These are phyloP conservation scores for Leptomonas pyrrhocoris DNA, from an alignment of 208 protist genomes.

Conservation along the genomic window DNA sequence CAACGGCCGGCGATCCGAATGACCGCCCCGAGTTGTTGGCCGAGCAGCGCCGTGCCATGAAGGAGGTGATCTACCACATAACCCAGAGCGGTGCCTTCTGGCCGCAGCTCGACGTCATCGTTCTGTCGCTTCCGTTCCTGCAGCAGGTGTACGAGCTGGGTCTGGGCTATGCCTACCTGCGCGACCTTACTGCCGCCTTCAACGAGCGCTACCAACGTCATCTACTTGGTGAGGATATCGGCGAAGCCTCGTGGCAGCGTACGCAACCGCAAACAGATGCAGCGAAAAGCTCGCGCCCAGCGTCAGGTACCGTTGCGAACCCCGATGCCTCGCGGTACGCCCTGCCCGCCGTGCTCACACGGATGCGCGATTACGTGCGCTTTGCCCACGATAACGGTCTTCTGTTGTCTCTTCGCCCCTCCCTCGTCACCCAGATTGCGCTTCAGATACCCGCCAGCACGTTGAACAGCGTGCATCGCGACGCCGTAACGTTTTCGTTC, in stretches of 20 bases:
- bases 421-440: constrained; percentile 59
- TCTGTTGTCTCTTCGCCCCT: constrained; percentile 50
- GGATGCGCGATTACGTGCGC: constrained; percentile 74
- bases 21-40: constrained; percentile 6
- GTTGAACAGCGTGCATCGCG: constrained; percentile 29
- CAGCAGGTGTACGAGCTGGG: constrained; percentile 61
- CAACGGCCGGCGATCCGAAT: background rate
- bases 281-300: background rate
- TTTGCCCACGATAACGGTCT: constrained; percentile 72
- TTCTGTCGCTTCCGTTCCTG: constrained; percentile 71
- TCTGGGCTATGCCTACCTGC: constrained; percentile 65
- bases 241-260: constrained; percentile 18
- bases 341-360: constrained; percentile 37
- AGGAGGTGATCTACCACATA: constrained; percentile 74
- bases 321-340: background rate
- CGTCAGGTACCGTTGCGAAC: background rate
- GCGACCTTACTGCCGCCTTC: constrained; percentile 72
- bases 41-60: constrained; percentile 64
- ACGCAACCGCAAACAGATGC: background rate
- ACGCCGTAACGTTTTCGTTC: constrained; percentile 34
- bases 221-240: constrained; percentile 48
- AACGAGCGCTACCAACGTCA: constrained; percentile 66
- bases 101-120: constrained; percentile 51
- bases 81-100: constrained; percentile 34
- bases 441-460: constrained; percentile 38